Evolutionary conservation across 768 basidiomycete species (phyloP), one percentile per base, ranked within the genome.

Genomic region (Sarcomyxa edulis): DNA sequence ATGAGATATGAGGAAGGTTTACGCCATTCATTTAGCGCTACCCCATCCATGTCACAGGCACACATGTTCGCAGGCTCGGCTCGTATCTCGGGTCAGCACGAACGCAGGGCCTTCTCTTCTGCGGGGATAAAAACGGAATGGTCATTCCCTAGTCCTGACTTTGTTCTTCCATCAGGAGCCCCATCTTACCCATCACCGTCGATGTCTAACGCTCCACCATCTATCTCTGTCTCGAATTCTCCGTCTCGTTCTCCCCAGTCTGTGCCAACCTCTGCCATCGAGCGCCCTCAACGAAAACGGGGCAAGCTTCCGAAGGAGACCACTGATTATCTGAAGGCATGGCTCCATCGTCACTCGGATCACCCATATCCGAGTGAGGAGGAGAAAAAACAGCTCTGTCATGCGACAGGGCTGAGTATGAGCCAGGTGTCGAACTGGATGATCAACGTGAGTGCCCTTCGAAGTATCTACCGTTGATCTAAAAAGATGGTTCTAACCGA

Each of bases 351-450:
- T 46, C 88, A 92, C 54, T 84, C 84, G 2, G 88, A 91, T 56
- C 89, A 91, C 50, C 88, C 88, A 18, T 92, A 92, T 58, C 88
- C 88, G 22, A 82, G 78, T 49, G 88, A 92, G 58, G 86, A 90
- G 45, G 88, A 91, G 70, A 92, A 92, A 65, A 90, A 90, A 54
- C 84, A 86, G 55, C 64, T 92, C 48, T 91, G 88, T 60, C 77
- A 84, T 50, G 84, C 84, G 27, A 92, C 88, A 1, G 86, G 86
- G 18, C 64, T 92, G 46, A 86, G 81, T 64, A 91, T 91, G 86
- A 78, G 73, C 61, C 88, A 92, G 60, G 86, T 91, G 1, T 88
- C 85, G 37, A 91, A 91, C 58, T 91, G 88, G 88, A 91, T 91
- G 88, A 91, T 91, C 53, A 91, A 91, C 50, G 88, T 71, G 29